A percentile compares a stretch with the other conserved stretches of the same genome.
These are phyloP conservation scores for Phialophora macrospora DNA, from an alignment of 2,329 filamentous ascomycete species.

Conservation along the genomic window DNA sequence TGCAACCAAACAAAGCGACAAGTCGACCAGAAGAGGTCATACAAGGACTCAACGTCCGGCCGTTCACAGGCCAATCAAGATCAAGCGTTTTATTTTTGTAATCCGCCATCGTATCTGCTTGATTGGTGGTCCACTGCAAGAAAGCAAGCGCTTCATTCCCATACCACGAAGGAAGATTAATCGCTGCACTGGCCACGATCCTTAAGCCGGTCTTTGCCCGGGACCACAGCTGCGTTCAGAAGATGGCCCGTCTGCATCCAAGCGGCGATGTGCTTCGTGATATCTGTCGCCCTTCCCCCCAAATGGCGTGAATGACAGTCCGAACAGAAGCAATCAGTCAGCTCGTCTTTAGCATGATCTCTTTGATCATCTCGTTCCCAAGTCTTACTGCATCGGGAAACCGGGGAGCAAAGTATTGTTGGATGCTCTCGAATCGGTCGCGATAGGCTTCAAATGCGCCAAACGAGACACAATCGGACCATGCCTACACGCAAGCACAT, in stretches of 20 bases:
- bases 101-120: not conserved
- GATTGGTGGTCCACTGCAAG: not conserved
- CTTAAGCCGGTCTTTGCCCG: not conserved
- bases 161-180: not conserved
- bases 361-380: conserved; percentile 97
- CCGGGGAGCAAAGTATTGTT: conserved; percentile 86
- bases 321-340: not conserved
- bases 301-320: not conserved
- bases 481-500: conserved; percentile 61
- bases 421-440: conserved; percentile 87
- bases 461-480: conserved; percentile 90
- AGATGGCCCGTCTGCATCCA: not conserved
- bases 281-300: not conserved
- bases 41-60: not conserved
- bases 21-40: not conserved
- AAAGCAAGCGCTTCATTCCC: not conserved
- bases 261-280: not conserved
- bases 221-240: not conserved
- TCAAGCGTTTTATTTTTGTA: conserved; percentile 11
- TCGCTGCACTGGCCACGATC: not conserved
- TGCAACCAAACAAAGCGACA: not conserved
- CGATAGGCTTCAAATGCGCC: conserved; percentile 93
- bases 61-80: not conserved
- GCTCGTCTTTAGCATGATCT: conserved; percentile 79
- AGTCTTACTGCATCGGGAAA: conserved; percentile 86